Evolutionary conservation across 2,329 filamentous ascomycete genomes (phyloP), one percentile per base, ranked within the genome.

Genomic region (Metarhizium album): DNA sequence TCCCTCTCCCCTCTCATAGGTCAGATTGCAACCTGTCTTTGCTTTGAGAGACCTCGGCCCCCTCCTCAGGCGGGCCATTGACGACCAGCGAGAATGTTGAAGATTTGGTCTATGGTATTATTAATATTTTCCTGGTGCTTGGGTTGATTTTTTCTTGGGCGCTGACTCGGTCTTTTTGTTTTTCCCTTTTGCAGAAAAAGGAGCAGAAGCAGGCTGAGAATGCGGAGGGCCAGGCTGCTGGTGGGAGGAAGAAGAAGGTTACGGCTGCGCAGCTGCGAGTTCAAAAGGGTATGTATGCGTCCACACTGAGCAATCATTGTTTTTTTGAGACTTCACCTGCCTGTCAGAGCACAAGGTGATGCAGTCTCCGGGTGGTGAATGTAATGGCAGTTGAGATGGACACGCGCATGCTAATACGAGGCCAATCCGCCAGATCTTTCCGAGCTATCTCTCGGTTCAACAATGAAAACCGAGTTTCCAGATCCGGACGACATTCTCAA

Each of bases 41-140:
- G 13, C 23, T 16, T 37, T 29, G n/a, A 48, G 9, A 23, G 13
- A 23, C 9, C 24, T 43, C 20, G 40, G 40, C 40, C 40, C 37
- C 48, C 50, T 48, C 54, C 51, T 50, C 42, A 24, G 38, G 52
- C 50, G 40, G 52, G 54, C 48, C 46, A 33, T 43, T 43, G n/a
- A 43, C 40, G 20, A 43, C 35, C 50, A 52, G 42, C 46, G 73
- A 90, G 75, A 65, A 97, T 97, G 93, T 79, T 96, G 78, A 97
- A 97, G 76, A 96, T 97, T 76, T 97, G 91, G 93, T 95, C 90
- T 63, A 95, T 97, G 91, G 90, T 94, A 75, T 48, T 29, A 40
- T 40, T 5, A 5, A 3, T 18, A 9, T 8, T 5, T 22, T 6
- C 11, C 35, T 5, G 37, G 2, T 20, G 18, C 16, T 20, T 38